A percentile compares a stretch with the other conserved stretches of the same genome.
These are phyloP conservation scores for Diaporthe sp. DNA, from an alignment of 2,329 filamentous ascomycete species.

Conservation along the genomic window DNA sequence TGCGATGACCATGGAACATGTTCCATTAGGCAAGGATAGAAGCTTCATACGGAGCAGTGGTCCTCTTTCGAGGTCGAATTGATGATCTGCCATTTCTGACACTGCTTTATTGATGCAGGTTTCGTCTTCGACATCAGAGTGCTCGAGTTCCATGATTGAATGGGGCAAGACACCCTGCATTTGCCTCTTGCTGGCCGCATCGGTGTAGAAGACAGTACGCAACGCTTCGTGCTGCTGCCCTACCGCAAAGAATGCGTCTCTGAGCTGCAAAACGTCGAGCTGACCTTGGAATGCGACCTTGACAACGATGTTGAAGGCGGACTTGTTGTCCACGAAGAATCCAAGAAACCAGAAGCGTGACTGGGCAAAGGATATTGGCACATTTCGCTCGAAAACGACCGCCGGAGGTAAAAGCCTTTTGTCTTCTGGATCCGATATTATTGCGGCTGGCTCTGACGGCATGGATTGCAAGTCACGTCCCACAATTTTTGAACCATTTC, in stretches of 20 bases:
- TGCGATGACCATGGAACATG: slow-evolving; percentile 57
- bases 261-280: neutral
- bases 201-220: slow-evolving; percentile 50
- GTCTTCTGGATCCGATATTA: slow-evolving; percentile 43
- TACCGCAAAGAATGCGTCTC: neutral
- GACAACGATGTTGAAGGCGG: slow-evolving; percentile 55
- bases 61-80: slow-evolving; percentile 55
- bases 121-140: slow-evolving; percentile 36
- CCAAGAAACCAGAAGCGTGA: slow-evolving; percentile 57
- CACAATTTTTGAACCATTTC: slow-evolving; percentile 47
- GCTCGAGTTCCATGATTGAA: slow-evolving; percentile 48
- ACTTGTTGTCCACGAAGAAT: slow-evolving; percentile 52
- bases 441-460: neutral
- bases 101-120: slow-evolving; percentile 44
- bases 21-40: slow-evolving; percentile 49
- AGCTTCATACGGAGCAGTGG: slow-evolving; percentile 52
- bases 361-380: slow-evolving; percentile 56
- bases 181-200: slow-evolving; percentile 15
- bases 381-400: slow-evolving; percentile 21
- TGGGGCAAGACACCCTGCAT: slow-evolving; percentile 47
- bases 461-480: neutral
- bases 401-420: slow-evolving; percentile 3
- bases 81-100: slow-evolving; percentile 50
- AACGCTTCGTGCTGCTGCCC: slow-evolving; percentile 51
- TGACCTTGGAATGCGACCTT: neutral